These are phyloP conservation scores for Yarrowia divulgata DNA, from an alignment of 805 yeast species.

Conservation along the genomic window DNA sequence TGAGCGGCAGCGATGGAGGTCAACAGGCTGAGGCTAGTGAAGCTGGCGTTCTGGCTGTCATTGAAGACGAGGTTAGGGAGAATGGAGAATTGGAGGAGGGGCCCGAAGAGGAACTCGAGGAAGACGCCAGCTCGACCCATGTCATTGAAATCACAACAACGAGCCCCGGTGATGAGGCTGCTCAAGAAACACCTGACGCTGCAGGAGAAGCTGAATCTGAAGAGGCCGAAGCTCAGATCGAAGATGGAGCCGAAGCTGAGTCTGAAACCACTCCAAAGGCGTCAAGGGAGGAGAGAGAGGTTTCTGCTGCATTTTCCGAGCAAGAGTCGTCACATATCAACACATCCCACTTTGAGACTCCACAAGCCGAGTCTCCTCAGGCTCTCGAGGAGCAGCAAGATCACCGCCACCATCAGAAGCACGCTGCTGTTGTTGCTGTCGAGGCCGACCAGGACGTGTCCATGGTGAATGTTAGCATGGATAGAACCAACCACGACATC, in stretches of 20 bases:
- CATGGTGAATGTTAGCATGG: constrained; percentile 17
- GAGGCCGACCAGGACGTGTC: constrained; percentile 11
- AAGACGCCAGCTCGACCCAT: background rate
- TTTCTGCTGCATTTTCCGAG: too few species aligned
- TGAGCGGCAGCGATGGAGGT: background rate
- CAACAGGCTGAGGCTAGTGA: constrained; percentile 1
- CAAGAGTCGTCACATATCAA: background rate
- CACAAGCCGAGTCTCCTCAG: background rate
- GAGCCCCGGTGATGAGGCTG: background rate
- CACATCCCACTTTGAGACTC: background rate
- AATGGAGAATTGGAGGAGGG: background rate
- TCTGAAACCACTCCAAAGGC: background rate
- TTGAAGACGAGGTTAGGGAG: background rate
- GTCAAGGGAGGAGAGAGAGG: too few species aligned
- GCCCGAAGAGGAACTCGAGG: background rate
- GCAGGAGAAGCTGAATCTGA: background rate
- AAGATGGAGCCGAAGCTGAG: background rate
- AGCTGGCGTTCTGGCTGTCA: constrained; percentile 15
- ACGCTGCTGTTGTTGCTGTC: background rate
- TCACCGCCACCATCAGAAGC: too few species aligned
- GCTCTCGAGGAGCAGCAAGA: background rate
- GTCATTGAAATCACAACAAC: background rate
- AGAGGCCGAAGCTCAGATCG: background rate
- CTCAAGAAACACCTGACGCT: background rate
- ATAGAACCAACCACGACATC: background rate